A percentile compares a stretch with the other conserved stretches of the same genome.
phyloP scores from a whole-genome alignment of 2,329 filamentous ascomycete genomes.

The Alternaria consortialis region DNA sequence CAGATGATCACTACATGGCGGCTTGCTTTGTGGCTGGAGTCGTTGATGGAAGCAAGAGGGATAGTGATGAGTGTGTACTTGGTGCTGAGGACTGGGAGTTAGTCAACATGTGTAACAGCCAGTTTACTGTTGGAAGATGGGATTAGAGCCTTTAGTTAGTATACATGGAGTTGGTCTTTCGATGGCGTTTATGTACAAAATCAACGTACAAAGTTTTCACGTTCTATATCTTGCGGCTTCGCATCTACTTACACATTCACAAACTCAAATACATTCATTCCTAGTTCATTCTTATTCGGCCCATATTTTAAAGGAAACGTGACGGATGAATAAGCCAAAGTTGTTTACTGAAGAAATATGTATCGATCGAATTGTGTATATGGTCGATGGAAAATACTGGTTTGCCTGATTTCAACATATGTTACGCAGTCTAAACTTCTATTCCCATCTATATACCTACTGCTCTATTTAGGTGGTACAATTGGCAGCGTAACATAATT shows the following conservation, averaged over 20 bases:
- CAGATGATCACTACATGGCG: conserved; percentile 76
- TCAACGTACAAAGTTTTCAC: not conserved
- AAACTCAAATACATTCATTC: not conserved
- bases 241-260: not conserved
- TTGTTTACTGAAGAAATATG: not conserved
- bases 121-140: conserved; percentile 44
- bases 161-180: not conserved
- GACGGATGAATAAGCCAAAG: no score
- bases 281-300: no score
- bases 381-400: not conserved
- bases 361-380: not conserved
- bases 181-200: not conserved
- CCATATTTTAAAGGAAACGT: no score
- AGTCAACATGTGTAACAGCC: conserved; percentile 48
- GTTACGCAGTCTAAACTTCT: not conserved
- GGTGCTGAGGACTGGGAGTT: conserved; percentile 47
- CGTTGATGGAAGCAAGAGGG: conserved; percentile 32
- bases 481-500: conserved; percentile 65
- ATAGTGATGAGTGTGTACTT: conserved; percentile 34
- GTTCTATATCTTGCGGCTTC: not conserved
- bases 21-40: conserved; percentile 69
- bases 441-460: not conserved
- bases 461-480: conserved; percentile 56
- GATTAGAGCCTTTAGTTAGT: conserved; percentile 3
- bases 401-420: not conserved